Evolutionary conservation across 75 land plant species (phyloP), one percentile per base, ranked within the genome.

Genomic region (Pseudotsuga menziesii): DNA sequence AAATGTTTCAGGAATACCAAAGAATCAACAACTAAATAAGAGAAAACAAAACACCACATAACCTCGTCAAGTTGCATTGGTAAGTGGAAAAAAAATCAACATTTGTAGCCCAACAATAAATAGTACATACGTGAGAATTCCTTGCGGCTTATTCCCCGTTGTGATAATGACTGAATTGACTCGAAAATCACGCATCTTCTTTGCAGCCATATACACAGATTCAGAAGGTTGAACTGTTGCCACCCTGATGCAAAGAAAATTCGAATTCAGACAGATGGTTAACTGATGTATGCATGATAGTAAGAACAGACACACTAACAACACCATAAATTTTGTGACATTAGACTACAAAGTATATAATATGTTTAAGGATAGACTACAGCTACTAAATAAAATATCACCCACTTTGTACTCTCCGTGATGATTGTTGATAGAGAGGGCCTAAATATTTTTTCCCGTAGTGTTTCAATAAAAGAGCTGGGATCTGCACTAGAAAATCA

Each of bases 391-490:
- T 15, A 63, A 15, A 15, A 17, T n/a, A 8, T 23, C 66, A 62
- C 78, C 67, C 81, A 90, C 94, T 85, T 92, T 59, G 85, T 79
- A 72, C 78, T 87, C 61, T 94, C 97, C 54, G 83, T 64, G 55
- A 94, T 85, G 52, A 94, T 80, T 36, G 93, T 88, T 61, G 92
- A 86, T 73, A 96, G 79, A 11, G 99, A 76, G 29, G 99, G 99
- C 81, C 96, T 93, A 79, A 93, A 94, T 94, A 96, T 94, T 78
- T 83, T 74, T 57, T 96, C 97, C 74, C 93, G 89, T 23, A 94
- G 85, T 4, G 87, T 86, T 56, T 94, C 97, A 22, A 94, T 85
- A 57, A 94, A 88, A 73, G 86, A 85, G 57, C 88, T 84, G 72
- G 91, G 88, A 71, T 80, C 97, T 94, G 92, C 48, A 74, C 25